Percentiles rank a stretch among this genome's conserved stretches.
These are phyloP conservation scores for Tausonia pullulans DNA, from an alignment of 1,284 basidiomycete species.

Conservation along the genomic window DNA sequence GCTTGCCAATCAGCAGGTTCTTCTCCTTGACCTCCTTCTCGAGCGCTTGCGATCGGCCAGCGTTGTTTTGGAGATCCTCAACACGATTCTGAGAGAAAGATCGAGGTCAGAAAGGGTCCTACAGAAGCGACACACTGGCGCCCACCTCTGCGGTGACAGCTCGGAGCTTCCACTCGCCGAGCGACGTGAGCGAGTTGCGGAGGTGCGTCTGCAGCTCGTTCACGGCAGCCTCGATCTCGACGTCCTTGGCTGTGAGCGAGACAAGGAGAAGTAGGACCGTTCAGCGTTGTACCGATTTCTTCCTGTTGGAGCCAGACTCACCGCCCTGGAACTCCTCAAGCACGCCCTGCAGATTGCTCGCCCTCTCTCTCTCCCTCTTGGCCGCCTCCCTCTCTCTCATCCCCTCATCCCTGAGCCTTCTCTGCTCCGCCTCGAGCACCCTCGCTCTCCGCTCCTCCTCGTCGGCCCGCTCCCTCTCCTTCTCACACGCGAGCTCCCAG, in stretches of 20 bases:
- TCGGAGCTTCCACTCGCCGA: slow-evolving; percentile 75
- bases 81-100: slow-evolving; percentile 36
- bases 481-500: slow-evolving; percentile 66
- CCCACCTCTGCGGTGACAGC: slow-evolving; percentile 73
- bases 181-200: slow-evolving; percentile 52
- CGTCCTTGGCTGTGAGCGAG: slow-evolving; percentile 38
- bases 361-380: slow-evolving; percentile 60
- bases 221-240: slow-evolving; percentile 54
- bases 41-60: slow-evolving; percentile 53
- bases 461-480: slow-evolving; percentile 62
- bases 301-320: slow-evolving; percentile 35
- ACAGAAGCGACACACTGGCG: not conserved
- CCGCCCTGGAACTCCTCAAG: slow-evolving; percentile 88
- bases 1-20: slow-evolving; percentile 76
- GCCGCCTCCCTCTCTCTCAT: slow-evolving; percentile 47
- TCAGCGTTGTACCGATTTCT: not conserved
- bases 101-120: not conserved
- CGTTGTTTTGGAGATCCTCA: slow-evolving; percentile 59
- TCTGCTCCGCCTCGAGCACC: slow-evolving; percentile 52
- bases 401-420: slow-evolving; percentile 49
- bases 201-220: slow-evolving; percentile 70
- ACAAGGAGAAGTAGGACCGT: not conserved
- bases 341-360: slow-evolving; percentile 77
- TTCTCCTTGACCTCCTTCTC: slow-evolving; percentile 93
- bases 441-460: slow-evolving; percentile 49